Conservation (phyloP, 2,329 filamentous ascomycete genomes). For the Beauveria sp. region DNA sequence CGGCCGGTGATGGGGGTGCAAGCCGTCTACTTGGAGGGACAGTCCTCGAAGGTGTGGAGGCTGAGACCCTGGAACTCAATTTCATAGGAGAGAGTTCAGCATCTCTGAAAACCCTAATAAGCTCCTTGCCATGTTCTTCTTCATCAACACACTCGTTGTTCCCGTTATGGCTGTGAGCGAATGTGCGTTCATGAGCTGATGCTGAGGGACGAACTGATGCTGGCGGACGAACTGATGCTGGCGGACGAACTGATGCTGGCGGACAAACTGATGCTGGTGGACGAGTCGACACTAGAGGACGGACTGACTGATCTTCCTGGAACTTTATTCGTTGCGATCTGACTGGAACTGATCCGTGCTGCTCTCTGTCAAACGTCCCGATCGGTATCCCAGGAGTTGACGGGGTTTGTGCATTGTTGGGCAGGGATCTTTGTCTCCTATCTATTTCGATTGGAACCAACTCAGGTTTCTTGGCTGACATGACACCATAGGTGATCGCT, state of each 20-base stretch:
- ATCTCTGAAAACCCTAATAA: not conserved
- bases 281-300: not conserved
- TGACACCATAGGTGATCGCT: slow-evolving; percentile 62
- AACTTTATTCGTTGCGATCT: slow-evolving; percentile 2
- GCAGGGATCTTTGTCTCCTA: slow-evolving; percentile 30
- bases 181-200: not conserved
- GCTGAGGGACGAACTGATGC: not conserved
- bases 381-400: not conserved
- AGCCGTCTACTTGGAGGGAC: not conserved
- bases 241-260: not conserved
- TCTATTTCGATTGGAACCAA: slow-evolving; percentile 32
- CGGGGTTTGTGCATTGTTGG: not conserved
- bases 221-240: not conserved
- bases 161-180: not conserved
- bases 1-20: not conserved
- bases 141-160: not conserved
- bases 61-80: not conserved
- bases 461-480: slow-evolving; percentile 20
- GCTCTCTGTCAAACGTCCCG: not conserved
- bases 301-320: not conserved
- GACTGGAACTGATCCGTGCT: not conserved
- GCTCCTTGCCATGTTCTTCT: not conserved
- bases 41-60: not conserved
- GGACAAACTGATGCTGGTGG: not conserved
- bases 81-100: not conserved